Conservation (phyloP, 805 yeast species). For the Kazachstania martiniae region DNA sequence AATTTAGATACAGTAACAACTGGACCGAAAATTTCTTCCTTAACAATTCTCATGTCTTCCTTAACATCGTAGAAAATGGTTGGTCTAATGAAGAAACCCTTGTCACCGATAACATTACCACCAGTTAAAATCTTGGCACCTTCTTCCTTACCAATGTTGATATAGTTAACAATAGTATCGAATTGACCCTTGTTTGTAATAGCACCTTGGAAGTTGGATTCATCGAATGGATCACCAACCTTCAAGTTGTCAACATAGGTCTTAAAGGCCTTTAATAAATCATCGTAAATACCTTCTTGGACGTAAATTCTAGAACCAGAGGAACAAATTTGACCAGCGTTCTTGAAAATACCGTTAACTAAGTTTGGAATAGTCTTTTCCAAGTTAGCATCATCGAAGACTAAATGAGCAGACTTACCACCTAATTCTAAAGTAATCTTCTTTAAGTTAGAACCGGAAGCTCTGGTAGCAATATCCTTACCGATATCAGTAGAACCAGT, state of each 20-base stretch:
- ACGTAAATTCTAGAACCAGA: slow-evolving; percentile 74
- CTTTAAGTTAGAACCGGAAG: slow-evolving; percentile 64
- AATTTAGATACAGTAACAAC: slow-evolving; percentile 64
- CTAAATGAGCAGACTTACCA: slow-evolving; percentile 73
- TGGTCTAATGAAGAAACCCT: slow-evolving; percentile 67
- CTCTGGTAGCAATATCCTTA: slow-evolving; percentile 55
- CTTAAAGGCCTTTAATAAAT: slow-evolving; percentile 47
- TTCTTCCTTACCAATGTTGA: slow-evolving; percentile 54
- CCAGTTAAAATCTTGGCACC: slow-evolving; percentile 62
- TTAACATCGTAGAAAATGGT: slow-evolving; percentile 62
- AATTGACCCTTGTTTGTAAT: slow-evolving; percentile 63
- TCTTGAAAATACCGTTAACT: slow-evolving; percentile 60
- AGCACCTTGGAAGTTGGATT: slow-evolving; percentile 62
- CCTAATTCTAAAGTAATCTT: slow-evolving; percentile 75
- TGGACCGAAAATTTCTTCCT: slow-evolving; percentile 75
- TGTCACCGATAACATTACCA: slow-evolving; percentile 52
- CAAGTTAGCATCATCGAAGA: slow-evolving; percentile 58
- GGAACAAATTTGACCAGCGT: slow-evolving; percentile 76
- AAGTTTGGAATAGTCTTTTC: slow-evolving; percentile 40
- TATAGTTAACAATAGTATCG: slow-evolving; percentile 56
- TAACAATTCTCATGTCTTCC: slow-evolving; percentile 51
- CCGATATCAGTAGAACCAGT: slow-evolving; percentile 78
- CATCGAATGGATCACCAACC: slow-evolving; percentile 69
- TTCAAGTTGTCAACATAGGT: slow-evolving; percentile 47
- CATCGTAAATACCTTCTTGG: slow-evolving; percentile 62